Conservation (phyloP, 345 rosid species). For the Moricandia arvensis region DNA sequence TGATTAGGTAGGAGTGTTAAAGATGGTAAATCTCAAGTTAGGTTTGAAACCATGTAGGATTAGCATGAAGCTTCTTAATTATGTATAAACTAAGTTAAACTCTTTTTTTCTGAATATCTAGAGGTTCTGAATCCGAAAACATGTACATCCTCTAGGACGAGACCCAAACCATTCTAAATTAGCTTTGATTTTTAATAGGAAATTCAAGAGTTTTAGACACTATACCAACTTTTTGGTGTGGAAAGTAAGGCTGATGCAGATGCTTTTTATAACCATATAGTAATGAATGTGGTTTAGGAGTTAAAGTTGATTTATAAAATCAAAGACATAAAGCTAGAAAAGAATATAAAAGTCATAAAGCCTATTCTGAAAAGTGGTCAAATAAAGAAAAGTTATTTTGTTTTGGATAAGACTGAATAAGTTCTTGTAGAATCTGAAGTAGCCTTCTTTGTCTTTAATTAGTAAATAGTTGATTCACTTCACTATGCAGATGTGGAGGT, state of each 20-base stretch:
- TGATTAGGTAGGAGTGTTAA: neutral
- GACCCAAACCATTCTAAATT: too few species aligned
- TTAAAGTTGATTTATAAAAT: neutral
- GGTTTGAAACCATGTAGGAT: slow-evolving; percentile 28
- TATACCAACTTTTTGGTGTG: neutral
- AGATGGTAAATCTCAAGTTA: slow-evolving; percentile 21
- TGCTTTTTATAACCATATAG: slow-evolving; percentile 17
- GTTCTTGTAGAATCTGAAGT: neutral
- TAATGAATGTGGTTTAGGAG: slow-evolving; percentile 32
- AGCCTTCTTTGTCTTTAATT: slow-evolving; percentile 2
- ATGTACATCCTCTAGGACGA: too few species aligned
- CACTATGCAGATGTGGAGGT: slow-evolving; percentile 73
- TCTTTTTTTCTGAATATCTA: neutral
- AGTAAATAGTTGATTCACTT: slow-evolving; percentile 2
- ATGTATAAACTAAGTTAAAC: neutral
- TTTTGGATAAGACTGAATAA: slow-evolving; percentile 31
- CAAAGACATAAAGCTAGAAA: slow-evolving; percentile 17
- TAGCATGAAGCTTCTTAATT: slow-evolving; percentile 25
- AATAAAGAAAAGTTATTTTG: slow-evolving; percentile 5
- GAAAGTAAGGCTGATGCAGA: slow-evolving; percentile 28
- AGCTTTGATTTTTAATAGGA: too few species aligned
- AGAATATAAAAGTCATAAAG: slow-evolving; percentile 28
- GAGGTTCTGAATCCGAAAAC: too few species aligned
- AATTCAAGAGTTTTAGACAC: too few species aligned
- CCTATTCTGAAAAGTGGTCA: slow-evolving; percentile 29